A percentile compares a stretch with the other conserved stretches of the same genome.
Evolutionary conservation across 306 rosid species (phyloP).

Genomic region (Rosa multiflora): DNA sequence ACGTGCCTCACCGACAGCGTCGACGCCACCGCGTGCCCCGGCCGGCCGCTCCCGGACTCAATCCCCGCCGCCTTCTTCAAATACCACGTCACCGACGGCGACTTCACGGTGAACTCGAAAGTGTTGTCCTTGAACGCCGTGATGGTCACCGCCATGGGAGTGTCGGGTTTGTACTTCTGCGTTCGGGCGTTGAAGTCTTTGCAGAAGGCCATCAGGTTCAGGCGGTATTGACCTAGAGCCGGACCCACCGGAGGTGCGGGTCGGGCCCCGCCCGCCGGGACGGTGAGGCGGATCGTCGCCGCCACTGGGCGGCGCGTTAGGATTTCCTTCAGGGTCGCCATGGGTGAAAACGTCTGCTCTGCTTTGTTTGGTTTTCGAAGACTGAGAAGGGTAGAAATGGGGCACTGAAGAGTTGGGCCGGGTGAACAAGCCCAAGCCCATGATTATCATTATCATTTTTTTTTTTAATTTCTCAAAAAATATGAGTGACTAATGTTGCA

Average conservation of each 20-base stretch:
- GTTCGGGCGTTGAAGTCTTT: constrained; percentile 90
- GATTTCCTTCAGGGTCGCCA: constrained; percentile 75
- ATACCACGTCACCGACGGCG: constrained; percentile 79
- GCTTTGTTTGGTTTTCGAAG: not conserved
- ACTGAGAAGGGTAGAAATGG: not conserved
- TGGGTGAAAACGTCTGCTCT: not conserved
- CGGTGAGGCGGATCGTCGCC: constrained; percentile 69
- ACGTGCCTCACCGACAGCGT: constrained; percentile 63
- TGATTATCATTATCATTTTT: not conserved
- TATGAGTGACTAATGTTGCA: not conserved
- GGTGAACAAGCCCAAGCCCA: not conserved
- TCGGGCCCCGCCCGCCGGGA: constrained; percentile 70
- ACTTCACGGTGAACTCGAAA: constrained; percentile 71
- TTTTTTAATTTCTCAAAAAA: not conserved
- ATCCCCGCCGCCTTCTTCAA: constrained; percentile 78
- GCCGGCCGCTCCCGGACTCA: constrained; percentile 69
- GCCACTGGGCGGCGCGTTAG: constrained; percentile 65
- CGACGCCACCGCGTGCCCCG: constrained; percentile 68
- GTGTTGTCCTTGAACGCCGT: constrained; percentile 91
- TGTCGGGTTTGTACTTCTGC: constrained; percentile 72
- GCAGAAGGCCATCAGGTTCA: constrained; percentile 91
- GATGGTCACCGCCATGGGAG: constrained; percentile 82
- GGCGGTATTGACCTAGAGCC: constrained; percentile 77
- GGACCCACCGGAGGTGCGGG: constrained; percentile 83
- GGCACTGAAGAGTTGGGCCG: not conserved